Evolutionary conservation across 805 yeast species (phyloP), one percentile per base, ranked within the genome.

Genomic region (Limtongia smithiae): DNA sequence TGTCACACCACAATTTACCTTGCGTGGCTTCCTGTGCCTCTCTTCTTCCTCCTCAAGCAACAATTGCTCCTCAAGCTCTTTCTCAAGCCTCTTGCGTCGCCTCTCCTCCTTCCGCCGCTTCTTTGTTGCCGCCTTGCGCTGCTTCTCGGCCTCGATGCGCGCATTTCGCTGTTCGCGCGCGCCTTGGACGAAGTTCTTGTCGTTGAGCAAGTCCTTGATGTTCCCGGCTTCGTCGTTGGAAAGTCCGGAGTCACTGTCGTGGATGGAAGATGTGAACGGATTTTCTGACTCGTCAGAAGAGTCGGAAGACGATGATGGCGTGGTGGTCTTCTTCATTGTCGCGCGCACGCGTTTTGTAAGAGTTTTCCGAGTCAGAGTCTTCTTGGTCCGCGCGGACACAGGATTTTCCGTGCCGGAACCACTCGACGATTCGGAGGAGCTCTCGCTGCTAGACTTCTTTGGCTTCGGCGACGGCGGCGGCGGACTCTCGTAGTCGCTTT

Each of bases 361-460:
- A n/a, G 28, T 6, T 25, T 25, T 25, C 37, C 21, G 37, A 6
- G 8, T 6, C 11, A 33, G 6, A 17, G 37, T 9, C 18, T 17
- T 6, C 37, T 17, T 33, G 9, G 37, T 33, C 11, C 11, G 6
- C 9, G 37, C 9, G 6, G 6, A 7, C 18, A 7, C 9, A 6
- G 37, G 21, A 11, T 18, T 18, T 11, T 33, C 11, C 9, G 9
- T 25, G 28, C 9, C 28, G 6, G 9, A 4, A 12, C 17, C 14
- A n/a, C 21, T 41, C 14, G 30, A 14, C 7, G 12, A 5, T 36
- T 14, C 28, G 40, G 7, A 15, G 24, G 14, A 21, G 28, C 25
- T 35, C 12, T n/a, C 44, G 50, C 25, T 35, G 22, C 24, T 27
- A n/a, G 22, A 32, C 39, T 28, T 38, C 50, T 21, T 46, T 46